Base-by-base conservation (phyloP, 768 basidiomycete genomes). In the Suillus americanus region DNA sequence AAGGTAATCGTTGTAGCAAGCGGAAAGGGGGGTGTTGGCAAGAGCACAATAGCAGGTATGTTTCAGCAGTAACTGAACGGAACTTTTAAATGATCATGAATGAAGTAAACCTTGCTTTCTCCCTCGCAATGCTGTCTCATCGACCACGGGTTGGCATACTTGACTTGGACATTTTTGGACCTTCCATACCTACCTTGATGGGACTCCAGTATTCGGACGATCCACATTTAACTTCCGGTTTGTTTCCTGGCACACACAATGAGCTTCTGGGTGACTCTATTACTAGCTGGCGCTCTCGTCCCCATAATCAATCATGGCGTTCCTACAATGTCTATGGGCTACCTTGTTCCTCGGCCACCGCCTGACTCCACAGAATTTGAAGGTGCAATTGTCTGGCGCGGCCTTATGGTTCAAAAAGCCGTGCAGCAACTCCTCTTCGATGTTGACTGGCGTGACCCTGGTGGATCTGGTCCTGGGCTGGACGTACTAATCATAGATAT, bases 321-420 rank as follows among this genome's bases (percentile, higher is more conserved):
- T 2, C 89, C 92, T 18, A 92, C 91, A 70, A 98, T 98, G 97
- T 97, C 95, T 1, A 97, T 99, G 87, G 97, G 95, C 3, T 99
- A 95, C 74, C 85, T 99, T 14, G 83, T 99, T 16, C 90, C 92
- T 1, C 78, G 79, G 62, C 71, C 81, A 1, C 68, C 79, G 38
- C 81, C 83, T 8, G 79, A 79, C 35, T 79, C 79, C 50, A 79
- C 84, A 3, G 83, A 83, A 62, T 82, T 82, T 41, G 94, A 96
- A 72, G 87, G 88, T 0, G 89, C 95, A 0, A 83, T 98, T 38
- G 93, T 97, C 37, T 99, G 97, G 97, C 85, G 97, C 30, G 97
- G 97, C 3, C 84, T 97, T 25, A 99, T 98, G 97, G 97, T 98
- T 1, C 95, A 97, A 78, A 98, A 98, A 73, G 95, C 96, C 30